These are phyloP conservation scores for Rhizodiscina lignyota DNA, from an alignment of 495 filamentous ascomycete genomes.

Conservation along the genomic window DNA sequence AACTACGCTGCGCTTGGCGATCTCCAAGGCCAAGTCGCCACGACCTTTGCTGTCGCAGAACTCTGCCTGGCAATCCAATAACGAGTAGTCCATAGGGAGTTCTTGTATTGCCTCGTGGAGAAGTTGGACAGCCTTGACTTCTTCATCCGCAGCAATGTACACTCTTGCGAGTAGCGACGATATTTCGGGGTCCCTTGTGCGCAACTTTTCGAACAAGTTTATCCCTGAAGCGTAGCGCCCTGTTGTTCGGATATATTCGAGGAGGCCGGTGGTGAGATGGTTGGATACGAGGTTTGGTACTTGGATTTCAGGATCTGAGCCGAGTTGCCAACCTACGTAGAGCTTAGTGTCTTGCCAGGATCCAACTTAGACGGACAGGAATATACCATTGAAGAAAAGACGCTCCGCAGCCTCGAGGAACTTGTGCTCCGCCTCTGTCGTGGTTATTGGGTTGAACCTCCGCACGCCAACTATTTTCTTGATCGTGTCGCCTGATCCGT, in stretches of 20 bases:
- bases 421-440: conserved; percentile 89
- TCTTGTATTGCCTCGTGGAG: conserved; percentile 78
- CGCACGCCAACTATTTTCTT: conserved; percentile 86
- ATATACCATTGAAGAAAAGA: conserved; percentile 90
- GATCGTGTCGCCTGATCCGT: conserved; percentile 80
- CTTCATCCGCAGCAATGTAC: conserved; percentile 83
- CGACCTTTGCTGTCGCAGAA: conserved; percentile 82
- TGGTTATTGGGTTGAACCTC: conserved; percentile 93
- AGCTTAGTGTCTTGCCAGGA: background rate
- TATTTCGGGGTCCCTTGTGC: conserved; percentile 78
- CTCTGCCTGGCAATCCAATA: conserved; percentile 85
- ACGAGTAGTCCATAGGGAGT: conserved; percentile 87
- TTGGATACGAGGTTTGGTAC: conserved; percentile 97
- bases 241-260: conserved; percentile 95
- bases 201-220: conserved; percentile 93
- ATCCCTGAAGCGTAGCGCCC: conserved; percentile 91
- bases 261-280: conserved; percentile 73
- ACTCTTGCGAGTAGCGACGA: conserved; percentile 84
- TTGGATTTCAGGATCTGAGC: conserved; percentile 92
- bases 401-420: conserved; percentile 91
- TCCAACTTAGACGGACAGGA: conserved; percentile 20
- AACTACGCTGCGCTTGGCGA: conserved; percentile 84
- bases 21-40: conserved; percentile 73
- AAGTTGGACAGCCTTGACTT: conserved; percentile 80
- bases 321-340: conserved; percentile 79